Conservation (phyloP, 768 basidiomycete species). For the Rossbeevera mucosa region DNA sequence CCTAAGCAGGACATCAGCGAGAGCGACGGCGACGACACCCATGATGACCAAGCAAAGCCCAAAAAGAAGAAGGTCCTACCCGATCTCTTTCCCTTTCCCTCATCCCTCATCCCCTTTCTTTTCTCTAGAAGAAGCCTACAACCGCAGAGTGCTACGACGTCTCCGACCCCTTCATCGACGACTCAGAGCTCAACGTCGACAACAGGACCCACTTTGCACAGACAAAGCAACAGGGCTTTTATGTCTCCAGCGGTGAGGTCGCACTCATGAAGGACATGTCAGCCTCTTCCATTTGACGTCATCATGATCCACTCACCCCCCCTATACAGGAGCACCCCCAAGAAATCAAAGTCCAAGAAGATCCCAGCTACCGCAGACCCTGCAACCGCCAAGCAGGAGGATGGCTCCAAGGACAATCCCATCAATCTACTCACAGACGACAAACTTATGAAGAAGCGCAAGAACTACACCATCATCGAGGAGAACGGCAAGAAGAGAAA, state of each 20-base stretch:
- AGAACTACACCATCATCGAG: conserved; percentile 46
- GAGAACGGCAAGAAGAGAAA: conserved; percentile 70
- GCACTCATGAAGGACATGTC: conserved; percentile 78
- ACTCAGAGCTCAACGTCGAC: conserved; percentile 88
- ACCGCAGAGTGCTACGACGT: conserved; percentile 84
- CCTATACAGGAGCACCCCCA: conserved; percentile 45
- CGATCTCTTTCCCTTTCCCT: too few species aligned
- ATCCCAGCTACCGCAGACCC: conserved; percentile 19
- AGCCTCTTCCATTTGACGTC: conserved; percentile 5
- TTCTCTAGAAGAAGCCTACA: conserved; percentile 43
- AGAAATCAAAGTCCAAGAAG: conserved; percentile 71
- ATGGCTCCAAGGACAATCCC: conserved; percentile 50
- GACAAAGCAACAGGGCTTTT: conserved; percentile 91
- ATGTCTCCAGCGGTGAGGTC: conserved; percentile 85
- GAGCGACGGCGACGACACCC: conserved; percentile 47
- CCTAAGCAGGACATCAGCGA: conserved; percentile 52
- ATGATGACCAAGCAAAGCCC: conserved; percentile 31
- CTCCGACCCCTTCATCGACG: conserved; percentile 94
- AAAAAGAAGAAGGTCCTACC: conserved; percentile 37
- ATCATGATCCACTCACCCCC: conserved; percentile 12
- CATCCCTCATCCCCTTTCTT: too few species aligned
- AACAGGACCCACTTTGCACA: conserved; percentile 87
- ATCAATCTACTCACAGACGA: conserved; percentile 42
- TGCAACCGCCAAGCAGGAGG: conserved; percentile 26
- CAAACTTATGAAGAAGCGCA: conserved; percentile 47